Conservation (phyloP, 2,329 filamentous ascomycete genomes). For the Xylariaceae sp. region DNA sequence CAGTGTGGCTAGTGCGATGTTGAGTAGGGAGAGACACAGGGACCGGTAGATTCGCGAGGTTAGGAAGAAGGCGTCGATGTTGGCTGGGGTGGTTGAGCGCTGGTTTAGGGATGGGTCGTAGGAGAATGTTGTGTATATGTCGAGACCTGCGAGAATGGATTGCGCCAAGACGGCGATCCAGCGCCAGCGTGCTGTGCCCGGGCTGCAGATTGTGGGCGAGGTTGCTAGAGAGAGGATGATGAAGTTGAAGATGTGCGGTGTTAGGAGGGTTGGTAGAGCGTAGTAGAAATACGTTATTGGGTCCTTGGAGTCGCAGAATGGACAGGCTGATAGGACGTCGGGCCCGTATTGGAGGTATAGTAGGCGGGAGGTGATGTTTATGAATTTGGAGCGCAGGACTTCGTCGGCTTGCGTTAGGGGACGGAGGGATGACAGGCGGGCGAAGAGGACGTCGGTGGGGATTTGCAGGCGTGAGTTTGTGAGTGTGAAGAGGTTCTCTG, state of each 20-base stretch:
- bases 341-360: slow-evolving; percentile 84
- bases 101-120: slow-evolving; percentile 66
- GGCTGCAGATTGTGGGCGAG: slow-evolving; percentile 60
- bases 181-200: slow-evolving; percentile 58
- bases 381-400: slow-evolving; percentile 63
- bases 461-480: slow-evolving; percentile 82
- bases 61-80: slow-evolving; percentile 73
- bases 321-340: slow-evolving; percentile 65
- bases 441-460: slow-evolving; percentile 79
- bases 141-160: slow-evolving; percentile 54
- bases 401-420: slow-evolving; percentile 59
- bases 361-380: slow-evolving; percentile 66
- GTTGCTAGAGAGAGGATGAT: slow-evolving; percentile 69
- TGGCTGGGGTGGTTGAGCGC: slow-evolving; percentile 54
- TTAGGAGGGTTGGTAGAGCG: slow-evolving; percentile 66
- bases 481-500: slow-evolving; percentile 74
- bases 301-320: slow-evolving; percentile 76
- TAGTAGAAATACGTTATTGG: slow-evolving; percentile 73
- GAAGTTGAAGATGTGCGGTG: slow-evolving; percentile 79
- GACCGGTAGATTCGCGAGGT: slow-evolving; percentile 59
- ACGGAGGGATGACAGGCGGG: slow-evolving; percentile 61
- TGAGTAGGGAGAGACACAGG: slow-evolving; percentile 59
- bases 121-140: slow-evolving; percentile 61
- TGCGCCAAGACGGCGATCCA: slow-evolving; percentile 62
- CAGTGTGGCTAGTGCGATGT: slow-evolving; percentile 59